Evolutionary conservation across 2,329 filamentous ascomycete genomes (phyloP), one percentile per base, ranked within the genome.

Genomic region (Neospermospora avenae): DNA sequence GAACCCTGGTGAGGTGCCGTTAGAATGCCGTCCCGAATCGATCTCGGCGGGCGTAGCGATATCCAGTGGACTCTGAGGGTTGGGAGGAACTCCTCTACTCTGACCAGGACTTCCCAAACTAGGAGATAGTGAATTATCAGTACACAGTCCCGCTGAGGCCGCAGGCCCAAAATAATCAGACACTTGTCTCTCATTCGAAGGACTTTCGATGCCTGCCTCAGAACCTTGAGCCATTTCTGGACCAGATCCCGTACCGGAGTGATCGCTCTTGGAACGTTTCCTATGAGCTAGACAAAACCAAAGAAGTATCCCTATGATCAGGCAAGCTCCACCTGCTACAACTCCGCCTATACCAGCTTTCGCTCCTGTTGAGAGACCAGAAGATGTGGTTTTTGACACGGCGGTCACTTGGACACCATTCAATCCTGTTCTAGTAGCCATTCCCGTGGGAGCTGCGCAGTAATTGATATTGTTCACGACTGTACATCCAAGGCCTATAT

Each of bases 21-120:
- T 58, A 14, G 59, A 63, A 16, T 60, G 61, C 14, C 52, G 13
- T 59, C 62, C 64, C 48, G 78, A 77, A 61, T 78, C 81, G 13
- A 86, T 81, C 74, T 86, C 83, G 3, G 85, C 81, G 3, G 82
- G 77, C 20, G 74, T 74, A 0, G 76, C 71, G 42, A 83, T 81
- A 65, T 84, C 80, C 10, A 74, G 76, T 3, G 81, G 81, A 14
- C 72, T 74, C 13, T 81, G 73, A 7, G 82, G 80, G 46, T 70
- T 69, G 22, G 75, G 56, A 2, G 78, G 77, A 22, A 81, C 78
- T 0, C 76, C 77, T 35, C 74, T 71, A n/a, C 65, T 64, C n/a
- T 63, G 66, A 34, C 65, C 56, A 2, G 74, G 74, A 59, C 71
- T 73, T 34, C 41, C 68, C 28, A 67, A 66, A 16, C 10, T 16